These are phyloP conservation scores for Neonectria ditissima DNA, from an alignment of 2,329 filamentous ascomycete species.

Conservation along the genomic window DNA sequence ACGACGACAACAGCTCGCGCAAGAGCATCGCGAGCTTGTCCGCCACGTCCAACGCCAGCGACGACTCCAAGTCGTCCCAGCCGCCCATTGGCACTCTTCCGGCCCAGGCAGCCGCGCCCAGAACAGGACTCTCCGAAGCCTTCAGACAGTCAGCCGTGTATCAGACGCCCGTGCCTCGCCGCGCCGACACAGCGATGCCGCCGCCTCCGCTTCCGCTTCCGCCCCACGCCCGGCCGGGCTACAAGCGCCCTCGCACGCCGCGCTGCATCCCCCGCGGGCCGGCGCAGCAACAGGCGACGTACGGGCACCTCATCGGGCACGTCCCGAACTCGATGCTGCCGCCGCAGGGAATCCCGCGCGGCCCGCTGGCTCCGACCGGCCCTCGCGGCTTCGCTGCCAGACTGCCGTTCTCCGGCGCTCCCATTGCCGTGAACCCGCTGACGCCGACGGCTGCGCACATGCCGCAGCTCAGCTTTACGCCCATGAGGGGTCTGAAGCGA, in stretches of 20 bases:
- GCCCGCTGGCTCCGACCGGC: not conserved
- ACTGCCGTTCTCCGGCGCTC: not conserved
- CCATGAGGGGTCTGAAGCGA: too few relatives aligned
- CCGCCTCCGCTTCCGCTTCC: not conserved
- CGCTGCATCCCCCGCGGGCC: too few relatives aligned
- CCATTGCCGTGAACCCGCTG: not conserved
- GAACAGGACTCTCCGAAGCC: not conserved
- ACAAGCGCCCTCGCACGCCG: not conserved
- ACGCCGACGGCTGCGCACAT: not conserved
- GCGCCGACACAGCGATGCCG: not conserved
- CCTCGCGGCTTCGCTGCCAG: not conserved
- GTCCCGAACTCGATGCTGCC: not conserved
- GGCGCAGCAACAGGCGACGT: not conserved
- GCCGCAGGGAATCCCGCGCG: not conserved
- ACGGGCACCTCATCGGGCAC: not conserved
- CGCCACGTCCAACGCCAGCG: not conserved
- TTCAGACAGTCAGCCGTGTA: not conserved
- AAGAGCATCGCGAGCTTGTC: not conserved
- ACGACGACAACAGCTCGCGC: not conserved
- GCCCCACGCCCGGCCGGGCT: not conserved
- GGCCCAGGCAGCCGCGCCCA: not conserved
- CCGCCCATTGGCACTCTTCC: not conserved
- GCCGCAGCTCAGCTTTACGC: not conserved
- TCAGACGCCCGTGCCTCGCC: not conserved
- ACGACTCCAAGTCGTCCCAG: not conserved